phyloP scores from a whole-genome alignment of 805 yeast genomes.

The Blastobotrys americana region DNA sequence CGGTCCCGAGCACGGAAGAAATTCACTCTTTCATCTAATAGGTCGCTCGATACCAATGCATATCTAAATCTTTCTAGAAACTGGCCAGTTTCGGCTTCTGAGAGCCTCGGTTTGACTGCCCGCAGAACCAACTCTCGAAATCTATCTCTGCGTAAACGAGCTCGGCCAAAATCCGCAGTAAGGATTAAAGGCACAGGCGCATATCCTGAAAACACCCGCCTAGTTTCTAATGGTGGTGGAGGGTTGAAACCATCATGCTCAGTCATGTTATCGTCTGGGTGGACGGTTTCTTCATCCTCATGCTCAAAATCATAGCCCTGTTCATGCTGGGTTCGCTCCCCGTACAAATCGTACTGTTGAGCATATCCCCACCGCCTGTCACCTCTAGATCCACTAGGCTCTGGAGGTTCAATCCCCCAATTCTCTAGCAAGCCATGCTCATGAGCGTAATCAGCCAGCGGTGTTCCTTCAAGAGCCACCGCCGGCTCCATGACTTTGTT shows the following conservation, averaged over 20 bases:
- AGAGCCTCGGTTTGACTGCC: conserved; percentile 24
- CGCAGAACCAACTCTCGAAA: conserved; percentile 21
- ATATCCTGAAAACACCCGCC: neutral
- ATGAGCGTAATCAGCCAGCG: neutral
- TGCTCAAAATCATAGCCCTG: neutral
- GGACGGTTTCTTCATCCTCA: conserved; percentile 2
- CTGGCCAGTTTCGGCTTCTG: conserved; percentile 24
- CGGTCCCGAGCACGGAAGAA: conserved; percentile 20
- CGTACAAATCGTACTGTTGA: too few species aligned
- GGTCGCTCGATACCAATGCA: conserved; percentile 41
- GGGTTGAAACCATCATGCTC: neutral
- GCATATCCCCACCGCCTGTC: too few species aligned
- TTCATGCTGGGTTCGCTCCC: too few species aligned
- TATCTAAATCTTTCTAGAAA: conserved; percentile 49
- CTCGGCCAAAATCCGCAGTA: conserved; percentile 8
- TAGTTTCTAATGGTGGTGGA: neutral
- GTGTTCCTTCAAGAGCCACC: neutral
- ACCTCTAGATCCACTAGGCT: neutral
- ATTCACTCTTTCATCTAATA: conserved; percentile 37
- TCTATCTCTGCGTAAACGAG: conserved; percentile 16
- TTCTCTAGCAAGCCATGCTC: neutral
- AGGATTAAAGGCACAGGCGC: conserved; percentile 14
- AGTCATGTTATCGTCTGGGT: neutral
- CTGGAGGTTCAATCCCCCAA: neutral
- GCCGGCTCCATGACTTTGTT: neutral